A percentile compares a stretch with the other conserved stretches of the same genome.
These are phyloP conservation scores for Nitzschia inconspicua DNA, from an alignment of 108 stramenopile species.

Conservation along the genomic window DNA sequence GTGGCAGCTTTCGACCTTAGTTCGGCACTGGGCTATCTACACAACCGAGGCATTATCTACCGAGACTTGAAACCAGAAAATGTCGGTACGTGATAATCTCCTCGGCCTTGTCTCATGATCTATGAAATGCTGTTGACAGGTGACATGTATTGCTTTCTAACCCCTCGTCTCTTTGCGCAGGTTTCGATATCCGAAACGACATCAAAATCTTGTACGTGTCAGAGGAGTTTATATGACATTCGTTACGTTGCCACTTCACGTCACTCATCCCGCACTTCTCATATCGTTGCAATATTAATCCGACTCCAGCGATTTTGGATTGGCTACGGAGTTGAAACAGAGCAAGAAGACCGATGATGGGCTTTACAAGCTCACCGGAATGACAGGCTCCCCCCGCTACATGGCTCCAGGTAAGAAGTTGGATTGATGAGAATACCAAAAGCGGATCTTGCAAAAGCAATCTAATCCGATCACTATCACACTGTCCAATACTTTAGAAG, in stretches of 20 bases:
- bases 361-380: conserved; percentile 31
- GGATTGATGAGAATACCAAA: neutral
- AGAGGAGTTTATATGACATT: neutral
- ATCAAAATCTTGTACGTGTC: conserved; percentile 21
- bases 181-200: neutral
- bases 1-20: conserved; percentile 45
- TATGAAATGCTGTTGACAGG: conserved; percentile 2
- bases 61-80: conserved; percentile 39
- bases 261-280: neutral
- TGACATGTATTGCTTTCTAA: conserved; percentile 13
- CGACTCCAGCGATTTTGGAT: conserved; percentile 20
- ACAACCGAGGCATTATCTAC: conserved; percentile 30
- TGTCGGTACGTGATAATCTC: too few relatives aligned
- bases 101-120: too few relatives aligned
- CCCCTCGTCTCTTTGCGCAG: neutral
- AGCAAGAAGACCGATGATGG: neutral
- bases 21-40: conserved; percentile 46
- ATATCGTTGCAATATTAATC: neutral
- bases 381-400: conserved; percentile 39
- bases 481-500: conserved; percentile 29
- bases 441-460: too few relatives aligned
- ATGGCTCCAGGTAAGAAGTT: conserved; percentile 41
- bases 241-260: neutral
- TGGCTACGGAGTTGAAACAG: conserved; percentile 16
- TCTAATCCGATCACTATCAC: neutral